These are phyloP conservation scores for Ustilago curta DNA, from an alignment of 1,284 basidiomycete species.

Conservation along the genomic window DNA sequence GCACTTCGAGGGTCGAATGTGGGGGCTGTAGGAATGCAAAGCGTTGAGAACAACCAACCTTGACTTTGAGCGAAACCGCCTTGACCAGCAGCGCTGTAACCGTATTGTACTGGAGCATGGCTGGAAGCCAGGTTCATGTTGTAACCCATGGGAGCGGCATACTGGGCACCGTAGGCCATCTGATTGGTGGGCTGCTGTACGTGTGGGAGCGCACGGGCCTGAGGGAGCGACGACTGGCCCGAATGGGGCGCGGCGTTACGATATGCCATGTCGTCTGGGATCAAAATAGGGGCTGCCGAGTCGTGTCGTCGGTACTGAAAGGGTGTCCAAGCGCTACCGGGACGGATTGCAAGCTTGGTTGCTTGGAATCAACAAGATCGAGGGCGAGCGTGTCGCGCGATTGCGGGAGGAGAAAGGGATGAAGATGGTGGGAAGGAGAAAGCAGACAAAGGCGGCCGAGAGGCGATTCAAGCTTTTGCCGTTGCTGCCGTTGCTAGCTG, in stretches of 20 bases:
- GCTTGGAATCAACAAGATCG: neutral
- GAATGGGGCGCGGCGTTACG: conserved; percentile 41
- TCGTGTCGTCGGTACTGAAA: neutral
- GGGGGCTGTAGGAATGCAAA: neutral
- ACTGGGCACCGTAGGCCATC: conserved; percentile 63
- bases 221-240: conserved; percentile 42
- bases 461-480: neutral
- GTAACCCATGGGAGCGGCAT: conserved; percentile 57
- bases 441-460: neutral
- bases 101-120: conserved; percentile 48
- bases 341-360: neutral
- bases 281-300: conserved; percentile 1
- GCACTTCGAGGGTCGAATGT: neutral
- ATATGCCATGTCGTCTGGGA: conserved; percentile 32
- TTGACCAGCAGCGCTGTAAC: conserved; percentile 57
- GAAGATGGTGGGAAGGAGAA: conserved; percentile 3
- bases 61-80: conserved; percentile 65
- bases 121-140: conserved; percentile 43
- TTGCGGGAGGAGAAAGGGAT: neutral
- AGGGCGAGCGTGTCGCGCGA: neutral
- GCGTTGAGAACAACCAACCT: conserved; percentile 40
- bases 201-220: conserved; percentile 49
- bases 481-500: neutral
- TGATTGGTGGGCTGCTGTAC: conserved; percentile 59
- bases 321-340: neutral